Evolutionary conservation across 768 basidiomycete genomes (phyloP), one percentile per base, ranked within the genome.

Genomic region (Mycena indigotica): DNA sequence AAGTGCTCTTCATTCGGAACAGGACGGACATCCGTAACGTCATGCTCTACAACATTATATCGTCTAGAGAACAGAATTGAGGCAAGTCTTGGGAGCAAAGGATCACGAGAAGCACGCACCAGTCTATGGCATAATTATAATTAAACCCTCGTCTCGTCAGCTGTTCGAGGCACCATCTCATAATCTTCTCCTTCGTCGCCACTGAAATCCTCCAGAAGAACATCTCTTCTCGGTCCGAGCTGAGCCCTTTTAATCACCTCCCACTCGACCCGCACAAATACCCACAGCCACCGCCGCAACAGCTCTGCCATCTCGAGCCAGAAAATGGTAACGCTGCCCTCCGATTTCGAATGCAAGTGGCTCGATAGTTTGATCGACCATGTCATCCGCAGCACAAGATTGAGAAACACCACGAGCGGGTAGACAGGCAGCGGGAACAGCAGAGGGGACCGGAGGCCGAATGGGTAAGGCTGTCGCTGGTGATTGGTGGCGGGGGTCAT

Each of bases 211-310:
- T 74, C 72, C 53, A 67, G 60, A 29, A 61, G 67, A 24, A 55
- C 48, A 19, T 53, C 55, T 38, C 56, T 41, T 24, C 50, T 52
- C 29, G 56, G 50, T 46, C 65, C 70, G 38, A 76, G 75, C 39
- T 71, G 70, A 28, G 68, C 65, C 64, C 75, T 79, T 73, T 84
- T 92, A 50, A 93, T 84, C 8, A 87, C 81, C 74, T 98, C 96
- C 97, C 96, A 99, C 74, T 99, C 97, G 39, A 98, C 85, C 32
- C 97, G 85, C 61, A 98, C 73, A 73, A 97, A 98, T 25, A 97
- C 94, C 97, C 97, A 99, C 77, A 98, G 82, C 97, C 97, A 99
- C 65, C 97, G 75, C 61, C 97, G 80, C 30, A 93, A 69, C 28
- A 99, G 74, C 74, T 98, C 97, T 28, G 95, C 85, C 40, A 91